phyloP scores from a whole-genome alignment of 495 filamentous ascomycete species.

The Lineolata rhizophorae region DNA sequence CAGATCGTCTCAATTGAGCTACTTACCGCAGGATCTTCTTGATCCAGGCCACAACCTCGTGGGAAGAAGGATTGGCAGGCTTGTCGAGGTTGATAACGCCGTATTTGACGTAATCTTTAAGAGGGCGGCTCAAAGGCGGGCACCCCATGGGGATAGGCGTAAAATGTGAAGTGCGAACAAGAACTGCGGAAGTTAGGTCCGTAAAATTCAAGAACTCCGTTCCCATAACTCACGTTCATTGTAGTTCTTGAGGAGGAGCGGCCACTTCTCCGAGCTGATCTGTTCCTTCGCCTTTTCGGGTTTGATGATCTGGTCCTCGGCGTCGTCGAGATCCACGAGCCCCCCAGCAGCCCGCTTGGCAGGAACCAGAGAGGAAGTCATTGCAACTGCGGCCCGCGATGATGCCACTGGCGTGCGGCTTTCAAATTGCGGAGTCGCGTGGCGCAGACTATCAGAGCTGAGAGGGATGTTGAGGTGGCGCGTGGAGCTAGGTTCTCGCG shows the following conservation, averaged over 20 bases:
- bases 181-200: constrained; percentile 27
- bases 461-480: no score
- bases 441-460: no score
- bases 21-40: constrained; percentile 93
- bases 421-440: no score
- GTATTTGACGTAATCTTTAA: constrained; percentile 86
- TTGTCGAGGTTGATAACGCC: constrained; percentile 99
- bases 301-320: no score
- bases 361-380: no score
- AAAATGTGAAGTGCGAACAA: constrained; percentile 76
- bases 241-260: constrained; percentile 82
- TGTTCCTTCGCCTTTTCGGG: neutral
- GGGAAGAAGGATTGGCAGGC: constrained; percentile 88
- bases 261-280: constrained; percentile 65
- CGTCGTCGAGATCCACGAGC: no score
- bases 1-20: no score
- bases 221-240: constrained; percentile 35
- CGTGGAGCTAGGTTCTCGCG: no score
- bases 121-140: constrained; percentile 66
- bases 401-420: no score
- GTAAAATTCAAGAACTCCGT: neutral
- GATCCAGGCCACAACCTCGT: constrained; percentile 97
- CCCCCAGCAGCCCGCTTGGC: no score
- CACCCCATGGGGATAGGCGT: constrained; percentile 82
- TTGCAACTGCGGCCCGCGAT: no score